These are phyloP conservation scores for Microdochium bolleyi DNA, from an alignment of 2,329 filamentous ascomycete species.

Conservation along the genomic window DNA sequence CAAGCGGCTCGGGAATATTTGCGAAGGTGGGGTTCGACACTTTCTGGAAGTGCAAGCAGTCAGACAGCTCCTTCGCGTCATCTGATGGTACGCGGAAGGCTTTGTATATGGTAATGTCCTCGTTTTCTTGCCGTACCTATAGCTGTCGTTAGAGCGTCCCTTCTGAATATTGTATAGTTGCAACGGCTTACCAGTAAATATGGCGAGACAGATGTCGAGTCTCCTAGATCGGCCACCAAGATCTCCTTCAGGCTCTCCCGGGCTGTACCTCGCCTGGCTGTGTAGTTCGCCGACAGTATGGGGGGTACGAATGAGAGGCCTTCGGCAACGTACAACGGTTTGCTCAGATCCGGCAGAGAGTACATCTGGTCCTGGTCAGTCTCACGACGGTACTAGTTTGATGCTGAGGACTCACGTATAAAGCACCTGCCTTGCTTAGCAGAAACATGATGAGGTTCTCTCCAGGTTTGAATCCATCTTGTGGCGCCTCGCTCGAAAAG, in stretches of 20 bases:
- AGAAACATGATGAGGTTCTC: constrained; percentile 66
- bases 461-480: constrained; percentile 27
- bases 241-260: constrained; percentile 74
- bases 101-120: constrained; percentile 83
- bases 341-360: constrained; percentile 63
- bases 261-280: constrained; percentile 59
- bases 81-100: constrained; percentile 51
- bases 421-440: constrained; percentile 63
- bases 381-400: neutral
- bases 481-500: constrained; percentile 35
- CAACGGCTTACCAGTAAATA: constrained; percentile 65
- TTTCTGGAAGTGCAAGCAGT: constrained; percentile 68
- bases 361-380: constrained; percentile 52
- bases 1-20: constrained; percentile 38
- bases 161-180: neutral
- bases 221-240: constrained; percentile 77
- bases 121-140: constrained; percentile 67
- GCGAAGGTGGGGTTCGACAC: constrained; percentile 61
- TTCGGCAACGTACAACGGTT: constrained; percentile 66
- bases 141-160: constrained; percentile 3
- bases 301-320: constrained; percentile 73
- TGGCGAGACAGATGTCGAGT: constrained; percentile 59
- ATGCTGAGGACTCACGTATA: constrained; percentile 53
- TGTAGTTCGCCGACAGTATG: constrained; percentile 63
- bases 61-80: constrained; percentile 35